phyloP scores from a whole-genome alignment of 208 protist species.

The Blechomonas ayalai region DNA sequence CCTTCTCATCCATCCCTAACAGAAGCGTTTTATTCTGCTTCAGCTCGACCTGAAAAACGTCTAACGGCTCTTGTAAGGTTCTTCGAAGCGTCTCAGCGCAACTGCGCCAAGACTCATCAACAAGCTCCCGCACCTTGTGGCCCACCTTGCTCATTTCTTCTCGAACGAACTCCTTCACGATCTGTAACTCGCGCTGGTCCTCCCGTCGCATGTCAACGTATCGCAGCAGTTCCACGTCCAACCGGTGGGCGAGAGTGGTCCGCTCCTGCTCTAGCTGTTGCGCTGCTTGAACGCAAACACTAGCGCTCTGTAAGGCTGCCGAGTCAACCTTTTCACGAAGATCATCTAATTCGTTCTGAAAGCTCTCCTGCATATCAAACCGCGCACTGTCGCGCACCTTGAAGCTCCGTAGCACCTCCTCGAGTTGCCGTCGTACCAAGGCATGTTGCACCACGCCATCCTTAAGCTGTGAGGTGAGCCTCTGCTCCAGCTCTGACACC shows the following conservation, averaged over 20 bases:
- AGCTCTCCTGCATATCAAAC: conserved; percentile 36
- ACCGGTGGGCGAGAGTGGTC: conserved; percentile 33
- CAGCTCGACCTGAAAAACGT: conserved; percentile 24
- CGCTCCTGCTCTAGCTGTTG: conserved; percentile 59
- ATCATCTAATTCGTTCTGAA: conserved; percentile 55
- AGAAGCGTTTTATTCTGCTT: conserved; percentile 21
- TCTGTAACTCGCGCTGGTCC: conserved; percentile 42
- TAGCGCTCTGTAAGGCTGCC: conserved; percentile 31
- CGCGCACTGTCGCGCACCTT: conserved; percentile 29
- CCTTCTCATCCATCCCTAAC: conserved; percentile 29
- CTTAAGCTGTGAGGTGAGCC: conserved; percentile 20
- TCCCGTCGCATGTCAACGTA: conserved; percentile 61
- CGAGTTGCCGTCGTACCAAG: conserved; percentile 40
- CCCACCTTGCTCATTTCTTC: conserved; percentile 19
- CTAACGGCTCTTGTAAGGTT: conserved; percentile 32
- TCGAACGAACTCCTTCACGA: conserved; percentile 20
- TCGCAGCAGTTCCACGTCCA: conserved; percentile 63
- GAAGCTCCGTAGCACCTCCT: conserved; percentile 27
- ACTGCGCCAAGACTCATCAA: conserved; percentile 43
- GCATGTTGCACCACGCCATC: conserved; percentile 21
- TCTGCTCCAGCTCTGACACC: conserved; percentile 35
- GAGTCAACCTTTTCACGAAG: conserved; percentile 38
- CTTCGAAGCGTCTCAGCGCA: conserved; percentile 30
- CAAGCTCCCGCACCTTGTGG: conserved; percentile 23
- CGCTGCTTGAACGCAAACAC: conserved; percentile 40